Evolutionary conservation across 352 stramenopile genomes (phyloP), one percentile per base, ranked within the genome.

Genomic region (Globisporangium camurandrum): DNA sequence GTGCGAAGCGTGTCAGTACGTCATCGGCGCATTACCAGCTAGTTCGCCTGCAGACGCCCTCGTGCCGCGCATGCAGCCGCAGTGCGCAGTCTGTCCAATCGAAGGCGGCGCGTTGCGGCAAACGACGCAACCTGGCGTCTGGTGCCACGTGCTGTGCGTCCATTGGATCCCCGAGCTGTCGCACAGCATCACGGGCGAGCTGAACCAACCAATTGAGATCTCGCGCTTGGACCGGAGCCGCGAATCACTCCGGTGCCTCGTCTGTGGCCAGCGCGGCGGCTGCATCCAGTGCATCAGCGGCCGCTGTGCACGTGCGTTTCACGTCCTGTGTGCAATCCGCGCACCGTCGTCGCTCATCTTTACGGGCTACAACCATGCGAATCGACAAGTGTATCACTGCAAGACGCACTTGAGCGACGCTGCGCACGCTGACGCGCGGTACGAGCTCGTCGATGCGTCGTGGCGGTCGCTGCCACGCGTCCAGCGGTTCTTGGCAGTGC

Each of bases 221-320:
- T 61, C 69, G 9, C 51, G 71, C 33, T 55, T 95, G 22, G 75
- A 93, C 39, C 61, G 57, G 23, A 91, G 72, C 27, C 76, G 86
- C 34, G 84, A 81, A 46, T 64, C 59, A 5, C 60, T 96, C 24
- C 81, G 79, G 31, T 96, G 84, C 54, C 41, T 83, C 14, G 60
- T 96, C n/a, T 96, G 86, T 45, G 73, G 78, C n/a, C 52, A 79
- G 30, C 80, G 82, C 26, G 80, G 85, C 45, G 77, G 75, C 7
- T 95, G 84, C 56, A 94, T 95, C 50, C 86, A 96, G 61, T 96
- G 86, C 51, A 65, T 90, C 12, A 92, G 77, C 38, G 84, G 83
- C 0, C 80, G 84, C 24, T 96, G 86, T 46, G 69, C 84, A 38
- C 74, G 72, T 45, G 56, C 84, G 16, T 96, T 93, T 62, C 86